A percentile compares a stretch with the other conserved stretches of the same genome.
Evolutionary conservation across 31 red algal genomes (phyloP).

Genomic region (Porphyra umbilicalis): DNA sequence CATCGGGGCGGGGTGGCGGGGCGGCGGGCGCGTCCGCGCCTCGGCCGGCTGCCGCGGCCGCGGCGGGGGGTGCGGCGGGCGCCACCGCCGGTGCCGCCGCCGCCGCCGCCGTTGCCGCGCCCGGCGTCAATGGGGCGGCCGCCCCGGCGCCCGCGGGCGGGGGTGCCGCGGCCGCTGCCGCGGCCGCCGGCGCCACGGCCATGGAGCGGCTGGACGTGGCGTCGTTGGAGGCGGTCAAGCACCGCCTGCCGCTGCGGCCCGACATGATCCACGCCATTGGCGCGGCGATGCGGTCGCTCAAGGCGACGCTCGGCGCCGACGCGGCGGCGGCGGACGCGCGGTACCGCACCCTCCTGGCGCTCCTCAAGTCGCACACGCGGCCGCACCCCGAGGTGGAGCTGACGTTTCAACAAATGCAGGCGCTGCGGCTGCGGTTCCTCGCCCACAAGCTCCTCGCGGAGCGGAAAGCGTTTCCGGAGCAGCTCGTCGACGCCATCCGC

Average conservation of each 20-base stretch:
- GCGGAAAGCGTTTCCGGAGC: constrained; percentile 31
- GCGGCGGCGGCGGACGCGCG: constrained; percentile 28
- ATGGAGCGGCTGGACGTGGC: background rate
- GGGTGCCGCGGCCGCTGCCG: too few relatives aligned
- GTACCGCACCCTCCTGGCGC: constrained; percentile 47
- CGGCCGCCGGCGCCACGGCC: background rate
- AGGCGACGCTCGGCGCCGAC: constrained; percentile 15
- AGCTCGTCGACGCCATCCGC: constrained; percentile 35
- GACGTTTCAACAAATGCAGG: constrained; percentile 75
- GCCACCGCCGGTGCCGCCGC: background rate
- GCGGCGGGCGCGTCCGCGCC: too few relatives aligned
- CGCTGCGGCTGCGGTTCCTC: constrained; percentile 49
- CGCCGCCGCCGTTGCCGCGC: background rate
- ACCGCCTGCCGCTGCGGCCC: constrained; percentile 46
- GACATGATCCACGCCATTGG: constrained; percentile 54
- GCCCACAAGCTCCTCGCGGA: constrained; percentile 41
- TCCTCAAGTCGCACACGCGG: constrained; percentile 64
- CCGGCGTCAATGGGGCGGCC: too few relatives aligned
- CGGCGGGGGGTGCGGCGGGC: background rate
- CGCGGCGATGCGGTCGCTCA: constrained; percentile 18
- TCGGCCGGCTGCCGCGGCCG: background rate
- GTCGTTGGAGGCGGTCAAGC: constrained; percentile 5
- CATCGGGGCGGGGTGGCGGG: too few relatives aligned
- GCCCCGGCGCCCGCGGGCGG: too few relatives aligned
- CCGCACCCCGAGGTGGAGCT: constrained; percentile 35